phyloP scores from a whole-genome alignment of 129 eudicot species.

The Erigeron canadensis region DNA sequence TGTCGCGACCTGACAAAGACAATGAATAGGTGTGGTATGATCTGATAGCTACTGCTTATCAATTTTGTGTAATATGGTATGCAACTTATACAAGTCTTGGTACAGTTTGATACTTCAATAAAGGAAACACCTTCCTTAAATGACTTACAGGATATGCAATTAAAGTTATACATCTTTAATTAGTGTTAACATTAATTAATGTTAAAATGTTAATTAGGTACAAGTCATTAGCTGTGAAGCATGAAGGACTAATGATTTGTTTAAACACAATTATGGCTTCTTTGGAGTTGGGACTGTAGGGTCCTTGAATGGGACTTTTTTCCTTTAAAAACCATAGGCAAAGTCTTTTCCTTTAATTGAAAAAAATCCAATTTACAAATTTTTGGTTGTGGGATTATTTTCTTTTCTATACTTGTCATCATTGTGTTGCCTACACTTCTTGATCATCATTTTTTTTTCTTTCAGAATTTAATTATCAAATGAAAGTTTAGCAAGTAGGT shows the following conservation, averaged over 20 bases:
- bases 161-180: conserved; percentile 14
- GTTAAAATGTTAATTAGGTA: neutral
- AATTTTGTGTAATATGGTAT: neutral
- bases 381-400: conserved; percentile 19
- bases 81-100: conserved; percentile 11
- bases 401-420: neutral
- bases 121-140: conserved; percentile 2
- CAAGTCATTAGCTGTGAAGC: conserved; percentile 30
- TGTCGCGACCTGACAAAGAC: neutral
- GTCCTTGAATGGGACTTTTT: conserved; percentile 3
- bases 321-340: conserved; percentile 13
- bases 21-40: neutral
- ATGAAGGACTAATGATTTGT: conserved; percentile 22
- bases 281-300: conserved; percentile 11
- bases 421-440: conserved; percentile 10
- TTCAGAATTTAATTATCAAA: neutral
- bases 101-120: conserved; percentile 15
- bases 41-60: neutral
- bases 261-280: conserved; percentile 32
- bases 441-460: neutral
- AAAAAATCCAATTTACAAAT: conserved; percentile 9
- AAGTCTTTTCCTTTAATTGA: neutral
- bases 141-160: neutral
- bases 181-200: neutral
- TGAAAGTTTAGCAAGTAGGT: too few relatives aligned